Base-by-base conservation (phyloP, 371 early-diverging fungal species). In the Lichtheimia hyalospora region DNA sequence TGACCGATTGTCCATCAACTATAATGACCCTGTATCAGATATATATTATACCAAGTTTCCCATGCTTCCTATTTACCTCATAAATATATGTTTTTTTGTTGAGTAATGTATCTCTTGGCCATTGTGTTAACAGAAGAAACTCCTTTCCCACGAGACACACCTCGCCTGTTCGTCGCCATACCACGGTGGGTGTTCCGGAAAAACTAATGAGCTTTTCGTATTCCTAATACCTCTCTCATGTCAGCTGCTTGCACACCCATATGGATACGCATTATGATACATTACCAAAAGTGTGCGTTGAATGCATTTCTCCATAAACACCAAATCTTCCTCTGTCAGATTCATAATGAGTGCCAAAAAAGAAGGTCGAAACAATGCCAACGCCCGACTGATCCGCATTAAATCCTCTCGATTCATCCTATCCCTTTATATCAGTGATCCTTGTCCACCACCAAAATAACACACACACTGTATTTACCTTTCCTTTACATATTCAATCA, bases 121-220 rank as follows among this genome's bases (percentile, higher is more conserved):
- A 96, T 62, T 88, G 87, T 3, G 95, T 95, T 67, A 96, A 66
- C 24, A 95, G 74, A 4, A 90, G 89, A 70, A 96, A 96, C 66
- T 95, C 96, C 64, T 94, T 94, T 48, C 96, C 95, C 0, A 96
- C 94, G 34, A 95, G 67, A 2, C 90, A 91, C 23, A 96, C 91
- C 73, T 95, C 95, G 44, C 96, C 96, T 0, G 95, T 92, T 18
- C 95, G 82, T 56, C 96, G 87, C 96, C 96, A 96, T 25, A 96
- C 92, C 10, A 92, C 95, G 0, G 94, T 93, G 2, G 96, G 96
- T 40, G 96, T 96, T 24, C 96, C 96, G 15, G 94, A 92, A 58
- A 89, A 92, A 5, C 88, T 86, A 49, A 95, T 92, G 40, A 78
- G 40, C 53, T 78, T 78, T 50, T 78, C 78, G 39, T 78, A 78